These are phyloP conservation scores for Populus davidiana DNA, from an alignment of 345 rosid genomes.

Conservation along the genomic window DNA sequence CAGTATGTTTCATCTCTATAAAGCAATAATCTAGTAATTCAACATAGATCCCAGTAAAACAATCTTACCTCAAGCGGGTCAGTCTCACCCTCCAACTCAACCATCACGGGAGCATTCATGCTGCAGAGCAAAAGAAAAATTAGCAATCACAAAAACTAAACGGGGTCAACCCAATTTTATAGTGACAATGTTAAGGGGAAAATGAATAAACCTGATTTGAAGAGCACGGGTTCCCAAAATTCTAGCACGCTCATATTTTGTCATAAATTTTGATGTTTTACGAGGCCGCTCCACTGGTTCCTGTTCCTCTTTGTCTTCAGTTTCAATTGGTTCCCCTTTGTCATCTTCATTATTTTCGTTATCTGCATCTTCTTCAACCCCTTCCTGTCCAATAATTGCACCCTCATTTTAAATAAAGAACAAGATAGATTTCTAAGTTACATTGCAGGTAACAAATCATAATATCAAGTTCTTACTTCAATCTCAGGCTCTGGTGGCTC, in stretches of 20 bases:
- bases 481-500: conserved; percentile 86
- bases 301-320: conserved; percentile 53
- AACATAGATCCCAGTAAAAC: not conserved
- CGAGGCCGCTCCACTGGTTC: conserved; percentile 42
- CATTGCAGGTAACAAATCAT: not conserved
- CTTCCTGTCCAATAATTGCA: conserved; percentile 54
- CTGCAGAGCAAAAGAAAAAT: conserved; percentile 36
- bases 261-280: conserved; percentile 75
- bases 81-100: conserved; percentile 83
- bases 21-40: not conserved
- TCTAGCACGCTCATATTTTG: conserved; percentile 80
- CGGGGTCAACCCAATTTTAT: not conserved
- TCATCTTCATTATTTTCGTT: conserved; percentile 53
- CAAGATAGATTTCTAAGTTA: not conserved
- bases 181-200: not conserved
- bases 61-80: conserved; percentile 74
- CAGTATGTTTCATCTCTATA: not conserved
- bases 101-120: conserved; percentile 97
- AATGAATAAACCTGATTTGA: conserved; percentile 60
- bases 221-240: conserved; percentile 82
- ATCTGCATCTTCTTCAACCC: conserved; percentile 63
- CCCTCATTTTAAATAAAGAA: not conserved
- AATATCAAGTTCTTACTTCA: conserved; percentile 45
- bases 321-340: conserved; percentile 59
- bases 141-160: not conserved